Base-by-base conservation (phyloP, 768 basidiomycete species). In the Lepiota venenata region DNA sequence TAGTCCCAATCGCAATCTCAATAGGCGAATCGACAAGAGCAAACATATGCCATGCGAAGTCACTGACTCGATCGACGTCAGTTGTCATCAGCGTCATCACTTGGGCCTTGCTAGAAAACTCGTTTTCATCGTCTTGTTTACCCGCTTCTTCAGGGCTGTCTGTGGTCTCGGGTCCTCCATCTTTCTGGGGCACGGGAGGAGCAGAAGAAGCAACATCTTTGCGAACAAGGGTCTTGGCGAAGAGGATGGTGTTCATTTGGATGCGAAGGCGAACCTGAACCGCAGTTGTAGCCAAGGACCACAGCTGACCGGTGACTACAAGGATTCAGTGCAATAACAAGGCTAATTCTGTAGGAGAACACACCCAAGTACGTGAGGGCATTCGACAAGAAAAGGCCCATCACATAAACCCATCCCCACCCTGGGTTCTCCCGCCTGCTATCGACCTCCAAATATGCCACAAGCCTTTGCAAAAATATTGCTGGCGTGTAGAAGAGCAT, bases 31-130 rank as follows among this genome's bases (percentile, higher is more conserved):
- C 89, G 85, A 92, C 75, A 37, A 92, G 77, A 1, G 86, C 74
- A 64, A 88, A 91, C 48, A 87, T 59, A 64, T 92, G 87, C 83
- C 84, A 89, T 1, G 84, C 71, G 63, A 95, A 91, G 47, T 95
- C 91, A 66, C 87, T 84, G 57, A 95, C 86, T 51, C 93, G 80
- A 66, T 95, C 92, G 25, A 94, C 91, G 60, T 97, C 93, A 4
- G 92, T 93, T 5, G 93, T 95, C 90, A 96, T 94, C 25, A 96
- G 79, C 2, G 91, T 95, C 93, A 96, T 94, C 61, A 97, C 85
- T 71, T 96, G 82, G 5, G 82, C 81, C 63, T 85, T 85, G 64
- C 79, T 83, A 8, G 82, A 82, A 58, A 85, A 83, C 45, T 83
- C 81, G 20, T 80, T 78, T 53, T 84, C 82, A 7, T 80, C 77